Evolutionary conservation across 2,329 filamentous ascomycete species (phyloP).

Genomic region (Cercospora nicotianae): DNA sequence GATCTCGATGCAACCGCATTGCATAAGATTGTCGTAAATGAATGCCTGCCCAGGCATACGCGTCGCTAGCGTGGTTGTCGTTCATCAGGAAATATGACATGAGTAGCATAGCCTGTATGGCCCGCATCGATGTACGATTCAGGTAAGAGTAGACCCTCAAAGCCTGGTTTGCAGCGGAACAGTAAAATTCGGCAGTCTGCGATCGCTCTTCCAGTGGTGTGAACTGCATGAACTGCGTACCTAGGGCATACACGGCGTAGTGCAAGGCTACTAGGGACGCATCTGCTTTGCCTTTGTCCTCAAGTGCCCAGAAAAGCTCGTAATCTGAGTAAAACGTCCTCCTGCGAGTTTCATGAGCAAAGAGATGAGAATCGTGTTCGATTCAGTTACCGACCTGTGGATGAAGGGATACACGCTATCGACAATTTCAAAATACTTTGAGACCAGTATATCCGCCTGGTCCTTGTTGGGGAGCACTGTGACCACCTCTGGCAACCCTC

Average conservation of each 20-base stretch:
- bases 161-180: conserved; percentile 73
- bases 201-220: conserved; percentile 62
- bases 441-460: conserved; percentile 68
- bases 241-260: conserved; percentile 75
- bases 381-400: conserved; percentile 46
- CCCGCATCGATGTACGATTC: conserved; percentile 69
- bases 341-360: conserved; percentile 32
- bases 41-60: conserved; percentile 78
- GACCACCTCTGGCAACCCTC: conserved; percentile 72
- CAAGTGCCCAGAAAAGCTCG: conserved; percentile 71
- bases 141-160: conserved; percentile 74
- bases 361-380: background rate
- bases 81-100: conserved; percentile 83
- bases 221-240: conserved; percentile 71
- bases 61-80: conserved; percentile 79
- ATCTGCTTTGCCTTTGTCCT: conserved; percentile 62
- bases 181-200: conserved; percentile 78
- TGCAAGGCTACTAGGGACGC: conserved; percentile 70
- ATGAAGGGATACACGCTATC: conserved; percentile 82
- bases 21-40: conserved; percentile 76
- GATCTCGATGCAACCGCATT: conserved; percentile 77
- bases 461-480: conserved; percentile 72
- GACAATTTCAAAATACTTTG: conserved; percentile 59
- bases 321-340: conserved; percentile 77
- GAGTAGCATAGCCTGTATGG: conserved; percentile 79